Evolutionary conservation across 2,329 filamentous ascomycete genomes (phyloP), one percentile per base, ranked within the genome.

Genomic region (Neodidymelliopsis sp.): DNA sequence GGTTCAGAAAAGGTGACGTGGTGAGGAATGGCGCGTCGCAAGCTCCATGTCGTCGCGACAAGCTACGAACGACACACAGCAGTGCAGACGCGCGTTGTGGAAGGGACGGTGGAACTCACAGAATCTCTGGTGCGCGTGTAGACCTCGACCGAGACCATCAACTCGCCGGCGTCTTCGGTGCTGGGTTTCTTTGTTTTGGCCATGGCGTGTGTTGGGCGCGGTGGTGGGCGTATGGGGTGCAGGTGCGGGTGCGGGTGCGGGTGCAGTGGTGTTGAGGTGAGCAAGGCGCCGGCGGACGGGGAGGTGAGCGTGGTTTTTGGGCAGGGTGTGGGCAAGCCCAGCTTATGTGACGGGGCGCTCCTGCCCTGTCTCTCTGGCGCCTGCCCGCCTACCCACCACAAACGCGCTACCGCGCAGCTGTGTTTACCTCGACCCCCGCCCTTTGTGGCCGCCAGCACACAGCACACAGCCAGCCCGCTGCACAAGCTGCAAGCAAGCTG

Each of bases 71-170:
- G 40, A 49, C 40, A 31, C 47, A 16, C n/a, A 40, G 35, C 40
- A 35, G 24, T 7, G 40, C 40, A 24, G 15, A 23, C 16, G 40
- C 43, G 44, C 38, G 38, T 22, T 36, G 44, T 39, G 46, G 37
- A 40, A 44, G 53, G 52, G 34, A 44, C 41, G 22, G 39, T 31
- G 42, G 12, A 37, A 79, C 89, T 82, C 86, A 95, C 91, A 71
- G 85, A 87, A 71, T 95, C 90, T 66, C 90, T 84, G 37, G 91
- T 90, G 68, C 87, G 82, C 53, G 90, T 82, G 71, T 93, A 93
- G 72, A 90, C 87, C 49, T 90, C 87, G 48, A 88, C 81, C 54
- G 90, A 84, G 57, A 89, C 66, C 62, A 67, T 62, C 8, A 73
- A 59, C 59, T 72, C 68, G 48, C 64, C 66, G 27, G 62, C 66